Evolutionary conservation across 805 yeast genomes (phyloP).

Genomic region (Jamesozyma piceae): DNA sequence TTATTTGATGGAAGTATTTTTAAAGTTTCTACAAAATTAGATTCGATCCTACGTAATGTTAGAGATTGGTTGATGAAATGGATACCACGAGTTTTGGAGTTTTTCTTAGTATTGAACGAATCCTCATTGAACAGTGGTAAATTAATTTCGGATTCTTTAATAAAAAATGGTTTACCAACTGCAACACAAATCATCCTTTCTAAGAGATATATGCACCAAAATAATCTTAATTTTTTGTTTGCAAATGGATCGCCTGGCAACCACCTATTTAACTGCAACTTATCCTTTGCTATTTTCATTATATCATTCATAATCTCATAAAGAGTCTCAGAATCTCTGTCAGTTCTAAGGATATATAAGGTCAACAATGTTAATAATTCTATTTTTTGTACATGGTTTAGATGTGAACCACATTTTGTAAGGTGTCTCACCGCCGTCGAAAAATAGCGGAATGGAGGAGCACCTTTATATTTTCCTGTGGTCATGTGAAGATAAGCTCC

Average conservation of each 20-base stretch:
- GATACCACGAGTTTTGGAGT: constrained; percentile 19
- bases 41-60: constrained; percentile 49
- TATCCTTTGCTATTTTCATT: constrained; percentile 34
- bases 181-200: constrained; percentile 55
- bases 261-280: constrained; percentile 22
- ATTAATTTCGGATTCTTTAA: constrained; percentile 42
- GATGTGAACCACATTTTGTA: constrained; percentile 35
- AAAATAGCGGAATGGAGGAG: constrained; percentile 47
- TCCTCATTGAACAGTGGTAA: constrained; percentile 44
- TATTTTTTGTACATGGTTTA: constrained; percentile 38
- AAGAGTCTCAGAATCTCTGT: constrained; percentile 46
- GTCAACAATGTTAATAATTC: constrained; percentile 45
- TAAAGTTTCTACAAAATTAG: constrained; percentile 46
- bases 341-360: constrained; percentile 49
- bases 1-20: constrained; percentile 31
- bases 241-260: constrained; percentile 17
- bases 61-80: constrained; percentile 50
- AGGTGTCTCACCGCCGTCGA: constrained; percentile 52
- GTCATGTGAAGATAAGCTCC: constrained; percentile 45
- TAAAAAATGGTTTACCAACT: constrained; percentile 48
- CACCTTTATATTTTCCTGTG: constrained; percentile 46
- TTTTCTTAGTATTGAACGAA: constrained; percentile 19
- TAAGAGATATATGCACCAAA: constrained; percentile 54
- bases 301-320: constrained; percentile 47
- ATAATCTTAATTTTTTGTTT: constrained; percentile 41